phyloP scores from a whole-genome alignment of 1,139 yeast genomes.

The Wickerhamomyces sp. region DNA sequence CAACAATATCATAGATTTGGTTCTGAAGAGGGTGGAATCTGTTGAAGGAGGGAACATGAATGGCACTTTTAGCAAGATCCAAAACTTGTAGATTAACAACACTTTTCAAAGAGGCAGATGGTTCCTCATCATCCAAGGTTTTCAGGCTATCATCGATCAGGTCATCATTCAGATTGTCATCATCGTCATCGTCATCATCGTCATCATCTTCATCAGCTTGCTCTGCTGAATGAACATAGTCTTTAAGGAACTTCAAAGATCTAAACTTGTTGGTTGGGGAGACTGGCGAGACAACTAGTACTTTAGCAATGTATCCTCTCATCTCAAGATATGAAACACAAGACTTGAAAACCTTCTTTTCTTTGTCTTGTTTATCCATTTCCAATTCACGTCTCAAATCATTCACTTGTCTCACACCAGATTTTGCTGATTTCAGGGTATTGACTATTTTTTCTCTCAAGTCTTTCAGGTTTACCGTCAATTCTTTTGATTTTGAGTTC shows the following conservation, averaged over 20 bases:
- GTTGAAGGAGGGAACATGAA: constrained; percentile 36
- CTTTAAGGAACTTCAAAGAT: constrained; percentile 57
- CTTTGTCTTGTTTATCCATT: constrained; percentile 40
- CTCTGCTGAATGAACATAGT: constrained; percentile 29
- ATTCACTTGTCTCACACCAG: constrained; percentile 57
- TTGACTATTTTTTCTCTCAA: constrained; percentile 42
- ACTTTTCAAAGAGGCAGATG: constrained; percentile 24
- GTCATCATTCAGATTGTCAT: constrained; percentile 10
- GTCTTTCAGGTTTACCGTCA: constrained; percentile 34
- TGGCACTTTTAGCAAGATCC: constrained; percentile 17
- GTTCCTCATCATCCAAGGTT: constrained; percentile 20
- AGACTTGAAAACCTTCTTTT: constrained; percentile 47
- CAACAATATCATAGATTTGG: constrained; percentile 52
- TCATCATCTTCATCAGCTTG: constrained; percentile 27
- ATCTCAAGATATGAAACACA: constrained; percentile 46
- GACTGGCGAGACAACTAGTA: constrained; percentile 50
- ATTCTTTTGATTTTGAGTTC: constrained; percentile 9
- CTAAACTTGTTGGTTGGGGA: constrained; percentile 42
- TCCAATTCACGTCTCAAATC: constrained; percentile 64
- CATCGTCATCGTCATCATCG: constrained; percentile 20
- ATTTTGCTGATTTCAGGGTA: constrained; percentile 59
- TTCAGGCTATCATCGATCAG: constrained; percentile 22
- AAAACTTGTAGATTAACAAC: constrained; percentile 27
- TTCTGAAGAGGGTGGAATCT: constrained; percentile 55
- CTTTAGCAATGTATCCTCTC: constrained; percentile 51